A percentile compares a stretch with the other conserved stretches of the same genome.
Evolutionary conservation across 2,329 filamentous ascomycete genomes (phyloP).

Genomic region (Mycocentrospora acerina): DNA sequence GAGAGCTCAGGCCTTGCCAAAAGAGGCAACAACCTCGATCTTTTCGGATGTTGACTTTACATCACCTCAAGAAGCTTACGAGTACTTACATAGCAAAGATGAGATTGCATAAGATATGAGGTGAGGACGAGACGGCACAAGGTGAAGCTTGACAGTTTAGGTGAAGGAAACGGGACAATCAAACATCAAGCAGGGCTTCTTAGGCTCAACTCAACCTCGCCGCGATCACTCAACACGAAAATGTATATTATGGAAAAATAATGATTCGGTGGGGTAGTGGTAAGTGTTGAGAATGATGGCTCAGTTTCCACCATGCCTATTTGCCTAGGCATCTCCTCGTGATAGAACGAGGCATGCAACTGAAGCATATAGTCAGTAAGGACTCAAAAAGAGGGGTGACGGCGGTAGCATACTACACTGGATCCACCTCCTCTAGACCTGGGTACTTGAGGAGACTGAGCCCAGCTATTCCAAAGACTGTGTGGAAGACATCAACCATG

Average conservation of each 20-base stretch:
- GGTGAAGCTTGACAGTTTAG: no score
- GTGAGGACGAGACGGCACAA: no score
- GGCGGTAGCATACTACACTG: conserved; percentile 69
- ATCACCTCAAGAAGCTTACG: no score
- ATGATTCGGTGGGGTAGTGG: no score
- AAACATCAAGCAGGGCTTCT: no score
- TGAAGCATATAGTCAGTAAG: conserved; percentile 17
- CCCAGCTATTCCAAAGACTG: conserved; percentile 83
- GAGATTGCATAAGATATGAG: no score
- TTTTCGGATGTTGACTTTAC: conserved; percentile 73
- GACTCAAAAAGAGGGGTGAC: background rate
- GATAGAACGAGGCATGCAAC: conserved; percentile 45
- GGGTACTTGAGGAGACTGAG: conserved; percentile 80
- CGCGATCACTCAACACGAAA: no score
- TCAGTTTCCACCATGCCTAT: conserved; percentile 7
- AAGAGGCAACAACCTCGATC: conserved; percentile 46
- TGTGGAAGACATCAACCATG: conserved; percentile 98
- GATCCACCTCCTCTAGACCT: conserved; percentile 77
- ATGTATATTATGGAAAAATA: no score
- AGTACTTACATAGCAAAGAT: no score
- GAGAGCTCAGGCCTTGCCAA: conserved; percentile 20
- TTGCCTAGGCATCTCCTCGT: conserved; percentile 37
- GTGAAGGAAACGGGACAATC: no score
- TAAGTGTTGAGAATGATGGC: no score
- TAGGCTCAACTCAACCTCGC: no score